Evolutionary conservation across 163 green algal species (phyloP), one percentile per base, ranked within the genome.

Genomic region (Volvox carteri): DNA sequence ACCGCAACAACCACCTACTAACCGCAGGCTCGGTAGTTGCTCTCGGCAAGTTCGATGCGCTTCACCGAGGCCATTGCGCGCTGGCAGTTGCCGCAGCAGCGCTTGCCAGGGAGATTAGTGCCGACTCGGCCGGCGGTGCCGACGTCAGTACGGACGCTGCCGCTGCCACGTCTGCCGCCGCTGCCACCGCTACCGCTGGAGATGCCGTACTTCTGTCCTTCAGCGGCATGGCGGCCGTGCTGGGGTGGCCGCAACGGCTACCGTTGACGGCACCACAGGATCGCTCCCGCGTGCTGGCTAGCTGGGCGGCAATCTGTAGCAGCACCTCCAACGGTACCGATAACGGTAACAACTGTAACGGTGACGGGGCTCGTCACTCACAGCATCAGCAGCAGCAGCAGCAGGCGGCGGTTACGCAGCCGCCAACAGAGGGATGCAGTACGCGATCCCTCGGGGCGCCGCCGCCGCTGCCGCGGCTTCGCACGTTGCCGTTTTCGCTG

Each of bases 11-110:
- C 65, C 65, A 37, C 28, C n/a, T 74, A 41, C 62, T 41, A 30
- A 68, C 35, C 8, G 1, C 58, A 84, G 83, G 78, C 25, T 78
- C 90, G 0, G 88, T 97, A 2, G 95, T 99, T 1, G 97, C 97
- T 0, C 91, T 99, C 12, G 97, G 97, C 41, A 99, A 99, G 92
- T 99, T 99, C 90, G 97, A 99, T 90, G 97, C 97, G 6, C 92
- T 99, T 88, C 97, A 99, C 93, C 90, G 91, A 0, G 97, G 97
- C 12, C 97, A 99, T 92, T 78, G 91, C 67, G 85, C 85, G 28
- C 90, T 98, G 30, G 96, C 93, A 46, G n/a, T 19, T 2, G 67
- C 81, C 9, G 81, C 81, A 35, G 81, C 65, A 7, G 19, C 12
- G 4, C 44, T 87, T 28, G 60, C 58, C 2, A 6, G 37, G 39